Conservation (phyloP, 2,329 filamentous ascomycete genomes). For the Aspergillus phoenicis region DNA sequence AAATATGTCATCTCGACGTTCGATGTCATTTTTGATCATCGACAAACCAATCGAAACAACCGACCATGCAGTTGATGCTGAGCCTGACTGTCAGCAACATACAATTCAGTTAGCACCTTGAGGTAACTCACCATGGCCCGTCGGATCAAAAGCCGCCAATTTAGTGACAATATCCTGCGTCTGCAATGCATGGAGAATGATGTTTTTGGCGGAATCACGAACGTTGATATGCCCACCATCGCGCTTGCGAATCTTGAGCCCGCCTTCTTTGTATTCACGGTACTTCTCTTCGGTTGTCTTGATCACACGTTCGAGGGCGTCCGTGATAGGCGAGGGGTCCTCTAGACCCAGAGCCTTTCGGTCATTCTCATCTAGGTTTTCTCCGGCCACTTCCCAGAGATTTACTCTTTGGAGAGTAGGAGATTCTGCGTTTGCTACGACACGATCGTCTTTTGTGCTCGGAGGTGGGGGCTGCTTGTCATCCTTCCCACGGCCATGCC, state of each 20-base stretch:
- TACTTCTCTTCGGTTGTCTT: constrained; percentile 1
- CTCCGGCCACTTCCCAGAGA: background rate
- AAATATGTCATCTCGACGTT: constrained; percentile 4
- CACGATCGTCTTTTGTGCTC: no score
- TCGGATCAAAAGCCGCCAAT: constrained; percentile 1
- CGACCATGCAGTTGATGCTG: constrained; percentile 5
- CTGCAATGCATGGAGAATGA: background rate
- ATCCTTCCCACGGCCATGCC: no score
- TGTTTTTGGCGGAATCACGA: background rate
- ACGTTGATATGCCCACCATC: background rate
- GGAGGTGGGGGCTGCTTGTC: no score
- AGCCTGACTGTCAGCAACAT: background rate
- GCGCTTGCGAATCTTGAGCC: constrained; percentile 6
- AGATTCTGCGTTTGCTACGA: no score
- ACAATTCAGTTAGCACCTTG: no score
- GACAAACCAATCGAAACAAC: constrained; percentile 6
- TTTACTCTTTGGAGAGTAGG: background rate
- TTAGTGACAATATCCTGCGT: background rate
- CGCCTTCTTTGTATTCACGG: background rate
- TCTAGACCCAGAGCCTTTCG: background rate
- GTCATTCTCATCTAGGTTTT: background rate
- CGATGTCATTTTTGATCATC: constrained; percentile 2
- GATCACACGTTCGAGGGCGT: background rate
- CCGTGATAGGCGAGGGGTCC: background rate
- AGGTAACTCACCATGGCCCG: constrained; percentile 3